A percentile compares a stretch with the other conserved stretches of the same genome.
These are phyloP conservation scores for Phytophthora crassamura DNA, from an alignment of 352 stramenopile genomes.

Conservation along the genomic window DNA sequence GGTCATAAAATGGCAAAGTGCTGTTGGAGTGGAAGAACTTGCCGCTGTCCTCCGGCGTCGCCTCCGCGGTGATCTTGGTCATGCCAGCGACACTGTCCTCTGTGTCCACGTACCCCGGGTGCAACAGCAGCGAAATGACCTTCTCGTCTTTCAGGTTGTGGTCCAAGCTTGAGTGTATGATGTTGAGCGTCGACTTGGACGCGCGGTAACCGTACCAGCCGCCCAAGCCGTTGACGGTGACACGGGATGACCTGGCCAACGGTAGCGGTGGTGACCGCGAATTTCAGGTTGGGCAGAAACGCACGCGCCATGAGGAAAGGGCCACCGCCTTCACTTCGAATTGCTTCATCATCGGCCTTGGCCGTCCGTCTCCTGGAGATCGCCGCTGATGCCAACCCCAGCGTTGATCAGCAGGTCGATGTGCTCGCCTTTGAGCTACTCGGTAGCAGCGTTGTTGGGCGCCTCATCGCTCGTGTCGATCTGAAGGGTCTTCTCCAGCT, in stretches of 20 bases:
- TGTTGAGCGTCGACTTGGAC: slow-evolving; percentile 74
- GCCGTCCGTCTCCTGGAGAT: too few species aligned
- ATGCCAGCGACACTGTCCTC: slow-evolving; percentile 45
- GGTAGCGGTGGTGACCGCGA: slow-evolving; percentile 31
- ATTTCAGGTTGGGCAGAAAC: slow-evolving; percentile 52
- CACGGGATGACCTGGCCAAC: slow-evolving; percentile 49
- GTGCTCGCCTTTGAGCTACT: slow-evolving; percentile 41
- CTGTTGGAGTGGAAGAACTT: slow-evolving; percentile 47
- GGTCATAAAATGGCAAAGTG: too few species aligned
- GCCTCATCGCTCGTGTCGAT: slow-evolving; percentile 38
- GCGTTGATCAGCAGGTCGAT: slow-evolving; percentile 71
- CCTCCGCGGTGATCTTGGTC: slow-evolving; percentile 38
- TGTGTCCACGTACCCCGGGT: slow-evolving; percentile 58
- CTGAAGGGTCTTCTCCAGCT: slow-evolving; percentile 21
- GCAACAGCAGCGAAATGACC: slow-evolving; percentile 44
- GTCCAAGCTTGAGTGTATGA: slow-evolving; percentile 49
- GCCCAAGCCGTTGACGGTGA: slow-evolving; percentile 34
- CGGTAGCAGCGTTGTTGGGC: slow-evolving; percentile 42
- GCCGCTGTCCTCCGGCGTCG: slow-evolving; percentile 41
- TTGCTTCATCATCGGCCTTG: slow-evolving; percentile 55
- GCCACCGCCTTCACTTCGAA: slow-evolving; percentile 64
- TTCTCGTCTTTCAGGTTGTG: slow-evolving; percentile 48
- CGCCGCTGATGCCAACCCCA: slow-evolving; percentile 43
- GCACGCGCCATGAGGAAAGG: slow-evolving; percentile 58
- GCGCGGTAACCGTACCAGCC: slow-evolving; percentile 66